phyloP scores from a whole-genome alignment of 2,329 filamentous ascomycete species.

The Phyllosticta citrichinensis region DNA sequence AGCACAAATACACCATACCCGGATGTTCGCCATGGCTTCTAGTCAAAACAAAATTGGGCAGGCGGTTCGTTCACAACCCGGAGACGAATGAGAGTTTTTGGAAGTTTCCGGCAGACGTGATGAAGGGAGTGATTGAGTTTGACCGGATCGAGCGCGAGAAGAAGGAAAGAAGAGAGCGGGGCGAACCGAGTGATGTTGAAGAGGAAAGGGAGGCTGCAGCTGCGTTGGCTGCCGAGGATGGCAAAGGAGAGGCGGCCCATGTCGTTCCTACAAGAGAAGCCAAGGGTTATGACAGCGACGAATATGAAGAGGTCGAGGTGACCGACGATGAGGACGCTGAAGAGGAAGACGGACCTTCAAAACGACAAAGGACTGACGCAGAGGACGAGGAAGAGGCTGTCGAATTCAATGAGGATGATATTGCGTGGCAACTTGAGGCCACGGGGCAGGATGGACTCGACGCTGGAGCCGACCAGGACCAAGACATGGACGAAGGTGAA shows the following conservation, averaged over 20 bases:
- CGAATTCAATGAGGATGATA: constrained; percentile 90
- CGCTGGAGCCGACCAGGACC: constrained; percentile 18
- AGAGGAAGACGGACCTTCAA: constrained; percentile 40
- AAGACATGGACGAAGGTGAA: constrained; percentile 57
- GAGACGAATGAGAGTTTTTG: constrained; percentile 84
- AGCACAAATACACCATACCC: constrained; percentile 67
- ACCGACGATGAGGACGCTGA: constrained; percentile 44
- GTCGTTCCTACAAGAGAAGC: constrained; percentile 21
- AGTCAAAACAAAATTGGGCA: constrained; percentile 82
- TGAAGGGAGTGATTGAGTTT: constrained; percentile 62
- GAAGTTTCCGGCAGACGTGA: constrained; percentile 83
- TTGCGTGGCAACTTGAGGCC: constrained; percentile 79
- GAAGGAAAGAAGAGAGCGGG: constrained; percentile 44
- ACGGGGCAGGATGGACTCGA: constrained; percentile 69
- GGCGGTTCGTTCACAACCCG: constrained; percentile 84
- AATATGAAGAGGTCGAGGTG: constrained; percentile 71
- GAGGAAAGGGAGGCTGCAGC: constrained; percentile 23
- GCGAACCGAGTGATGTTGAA: constrained; percentile 27
- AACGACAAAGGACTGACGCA: constrained; percentile 39
- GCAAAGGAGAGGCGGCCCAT: constrained; percentile 17
- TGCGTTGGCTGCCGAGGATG: constrained; percentile 12
- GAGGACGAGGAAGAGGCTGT: constrained; percentile 42
- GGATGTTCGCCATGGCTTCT: constrained; percentile 79
- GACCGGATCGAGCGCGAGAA: constrained; percentile 62
- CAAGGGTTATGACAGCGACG: constrained; percentile 48